Conservation (phyloP, 2,329 filamentous ascomycete genomes). For the Arthrobotrys conoides region DNA sequence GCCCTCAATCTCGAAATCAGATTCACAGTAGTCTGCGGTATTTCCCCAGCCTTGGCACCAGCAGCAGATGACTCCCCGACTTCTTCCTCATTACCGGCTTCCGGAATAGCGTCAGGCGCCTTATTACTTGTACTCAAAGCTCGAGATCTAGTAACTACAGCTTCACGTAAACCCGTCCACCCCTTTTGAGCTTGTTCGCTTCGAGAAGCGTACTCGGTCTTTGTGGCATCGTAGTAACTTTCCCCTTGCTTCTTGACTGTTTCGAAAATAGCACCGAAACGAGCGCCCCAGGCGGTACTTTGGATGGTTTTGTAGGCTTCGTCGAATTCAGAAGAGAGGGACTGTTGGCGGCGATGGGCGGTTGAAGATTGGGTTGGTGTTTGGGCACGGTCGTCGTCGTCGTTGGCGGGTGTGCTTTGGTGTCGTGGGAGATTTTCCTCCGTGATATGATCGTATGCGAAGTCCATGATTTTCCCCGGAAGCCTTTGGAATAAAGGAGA, state of each 20-base stretch:
- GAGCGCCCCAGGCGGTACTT: conserved; percentile 89
- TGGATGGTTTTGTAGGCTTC: conserved; percentile 96
- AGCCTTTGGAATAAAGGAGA: not conserved
- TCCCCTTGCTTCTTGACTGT: conserved; percentile 96
- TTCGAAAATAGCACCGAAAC: conserved; percentile 88
- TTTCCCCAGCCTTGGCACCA: conserved; percentile 58
- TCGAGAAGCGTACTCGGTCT: conserved; percentile 84
- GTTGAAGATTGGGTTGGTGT: conserved; percentile 61
- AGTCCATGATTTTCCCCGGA: conserved; percentile 78
- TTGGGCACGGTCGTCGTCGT: conserved; percentile 68
- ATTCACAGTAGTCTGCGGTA: conserved; percentile 65
- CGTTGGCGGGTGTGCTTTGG: conserved; percentile 70
- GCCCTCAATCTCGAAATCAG: conserved; percentile 82
- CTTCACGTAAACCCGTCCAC: conserved; percentile 78
- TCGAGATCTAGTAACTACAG: conserved; percentile 80
- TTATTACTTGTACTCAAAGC: conserved; percentile 69
- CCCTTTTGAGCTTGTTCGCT: conserved; percentile 86
- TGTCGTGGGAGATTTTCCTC: conserved; percentile 81
- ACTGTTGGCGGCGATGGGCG: conserved; percentile 66
- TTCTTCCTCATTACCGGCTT: conserved; percentile 69
- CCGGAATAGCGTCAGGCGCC: conserved; percentile 67
- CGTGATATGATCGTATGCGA: conserved; percentile 96
- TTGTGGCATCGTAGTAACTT: conserved; percentile 85
- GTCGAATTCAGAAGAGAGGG: conserved; percentile 89
- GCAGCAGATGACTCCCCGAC: conserved; percentile 62